phyloP scores from a whole-genome alignment of 2,329 filamentous ascomycete genomes.

The Biscogniauxia mediterranea region DNA sequence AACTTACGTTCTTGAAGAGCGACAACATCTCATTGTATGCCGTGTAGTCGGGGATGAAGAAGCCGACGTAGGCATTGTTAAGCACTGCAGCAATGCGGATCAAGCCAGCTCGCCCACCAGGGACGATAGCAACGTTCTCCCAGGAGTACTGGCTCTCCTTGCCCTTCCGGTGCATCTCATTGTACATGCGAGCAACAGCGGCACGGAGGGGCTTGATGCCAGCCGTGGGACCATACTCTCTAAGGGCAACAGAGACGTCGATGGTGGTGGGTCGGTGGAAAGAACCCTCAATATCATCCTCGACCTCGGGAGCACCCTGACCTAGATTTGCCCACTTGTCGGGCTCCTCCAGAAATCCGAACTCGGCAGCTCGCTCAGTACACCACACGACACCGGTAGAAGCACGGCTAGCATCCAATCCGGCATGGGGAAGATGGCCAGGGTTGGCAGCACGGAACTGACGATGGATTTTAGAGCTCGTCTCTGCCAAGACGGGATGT shows the following conservation, averaged over 20 bases:
- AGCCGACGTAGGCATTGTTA: conserved; percentile 87
- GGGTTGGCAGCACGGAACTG: conserved; percentile 89
- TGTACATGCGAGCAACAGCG: conserved; percentile 89
- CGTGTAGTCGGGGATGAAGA: conserved; percentile 94
- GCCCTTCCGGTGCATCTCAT: conserved; percentile 83
- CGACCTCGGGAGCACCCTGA: conserved; percentile 90
- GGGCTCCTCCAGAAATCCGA: conserved; percentile 82
- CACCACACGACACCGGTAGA: conserved; percentile 96
- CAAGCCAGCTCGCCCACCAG: conserved; percentile 85
- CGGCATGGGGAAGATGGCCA: conserved; percentile 86
- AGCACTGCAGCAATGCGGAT: conserved; percentile 93
- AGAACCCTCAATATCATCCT: conserved; percentile 87
- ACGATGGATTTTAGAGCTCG: conserved; percentile 78
- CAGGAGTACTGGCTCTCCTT: conserved; percentile 90
- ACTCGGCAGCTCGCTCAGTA: conserved; percentile 81
- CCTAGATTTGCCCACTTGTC: conserved; percentile 88
- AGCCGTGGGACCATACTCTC: conserved; percentile 91
- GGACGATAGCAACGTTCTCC: conserved; percentile 97
- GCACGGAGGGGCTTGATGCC: conserved; percentile 88
- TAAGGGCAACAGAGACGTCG: conserved; percentile 71
- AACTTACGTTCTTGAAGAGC: conserved; percentile 78
- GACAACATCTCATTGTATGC: conserved; percentile 98
- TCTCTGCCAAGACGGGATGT: conserved; percentile 54
- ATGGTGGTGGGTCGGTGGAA: conserved; percentile 79
- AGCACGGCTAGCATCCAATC: conserved; percentile 81